Evolutionary conservation across 352 stramenopile species (phyloP), one percentile per base, ranked within the genome.

Genomic region (Phytophthora nicotianae): DNA sequence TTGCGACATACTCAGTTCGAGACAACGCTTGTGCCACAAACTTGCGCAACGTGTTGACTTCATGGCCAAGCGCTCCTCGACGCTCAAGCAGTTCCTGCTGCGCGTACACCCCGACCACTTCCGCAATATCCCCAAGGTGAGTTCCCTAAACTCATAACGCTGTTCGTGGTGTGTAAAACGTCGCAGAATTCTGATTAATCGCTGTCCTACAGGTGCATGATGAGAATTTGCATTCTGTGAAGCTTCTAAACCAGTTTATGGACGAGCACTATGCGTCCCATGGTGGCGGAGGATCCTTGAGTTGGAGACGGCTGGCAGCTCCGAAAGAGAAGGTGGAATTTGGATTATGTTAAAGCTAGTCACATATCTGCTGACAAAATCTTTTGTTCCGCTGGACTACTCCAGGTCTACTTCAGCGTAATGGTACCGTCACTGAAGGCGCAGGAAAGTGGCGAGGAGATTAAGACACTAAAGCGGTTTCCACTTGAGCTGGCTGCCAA

Each of bases 221-320:
- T 59, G 81, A 90, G 59, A 90, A 90, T 62, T 54, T 90, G 46
- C 67, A 79, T 21, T 90, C 81, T 5, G 79, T 90, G 16, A 77
- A 90, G 68, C 68, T 88, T 40, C 68, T 90, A 41, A 90, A 90
- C 64, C 78, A 88, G 59, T 90, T 82, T 50, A 87, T 88, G 50
- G 81, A 90, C 58, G 77, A 83, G 17, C 73, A 73, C 32, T 70
- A 77, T 24, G 54, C 56, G 37, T 24, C 69, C 24, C 53, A 62
- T 50, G 19, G 38, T 1, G 35, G 33, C 21, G 58, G 21, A 29
- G 48, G 56, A 2, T 69, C 53, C 4, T 52, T 50, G 17, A 35
- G 19, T 24, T 63, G 51, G 57, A 59, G 58, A 6, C 21, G 57
- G 2, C 33, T 54, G 4, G 43, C 43, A n/a, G 14, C 35, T 48